A percentile compares a stretch with the other conserved stretches of the same genome.
phyloP scores from a whole-genome alignment of 768 basidiomycete species.

The Boletus bicolor region DNA sequence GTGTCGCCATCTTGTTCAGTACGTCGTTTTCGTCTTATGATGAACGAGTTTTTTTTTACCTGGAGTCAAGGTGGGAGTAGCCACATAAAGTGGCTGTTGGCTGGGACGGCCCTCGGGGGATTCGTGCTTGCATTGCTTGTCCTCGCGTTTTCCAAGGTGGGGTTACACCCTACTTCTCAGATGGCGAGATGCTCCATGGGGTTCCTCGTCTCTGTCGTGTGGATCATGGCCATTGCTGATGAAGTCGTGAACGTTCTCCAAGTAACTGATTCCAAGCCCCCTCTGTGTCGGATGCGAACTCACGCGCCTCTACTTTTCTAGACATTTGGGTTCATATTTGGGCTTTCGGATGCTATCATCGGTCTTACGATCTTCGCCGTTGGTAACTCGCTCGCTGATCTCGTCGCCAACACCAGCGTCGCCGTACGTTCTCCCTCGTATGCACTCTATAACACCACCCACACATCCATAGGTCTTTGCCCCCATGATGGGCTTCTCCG shows the following conservation, averaged over 20 bases:
- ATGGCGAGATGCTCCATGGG: slow-evolving; percentile 85
- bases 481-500: slow-evolving; percentile 93
- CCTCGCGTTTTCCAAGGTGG: slow-evolving; percentile 55
- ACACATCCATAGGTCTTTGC: slow-evolving; percentile 60
- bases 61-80: slow-evolving; percentile 30
- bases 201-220: slow-evolving; percentile 86
- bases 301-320: slow-evolving; percentile 30
- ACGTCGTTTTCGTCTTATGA: slow-evolving; percentile 28
- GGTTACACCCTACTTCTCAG: slow-evolving; percentile 52
- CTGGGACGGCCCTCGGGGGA: slow-evolving; percentile 56
- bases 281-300: not conserved
- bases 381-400: slow-evolving; percentile 93
- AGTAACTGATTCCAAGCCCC: slow-evolving; percentile 40
- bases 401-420: slow-evolving; percentile 95
- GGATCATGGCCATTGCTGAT: slow-evolving; percentile 98
- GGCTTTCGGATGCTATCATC: slow-evolving; percentile 94
- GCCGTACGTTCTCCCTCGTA: slow-evolving; percentile 50
- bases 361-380: slow-evolving; percentile 96
- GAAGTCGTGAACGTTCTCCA: slow-evolving; percentile 90
- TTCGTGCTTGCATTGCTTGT: slow-evolving; percentile 52
- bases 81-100: slow-evolving; percentile 48
- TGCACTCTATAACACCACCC: not conserved
- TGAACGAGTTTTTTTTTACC: not conserved
- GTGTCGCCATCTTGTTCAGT: slow-evolving; percentile 75
- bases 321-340: slow-evolving; percentile 93